phyloP scores from a whole-genome alignment of 208 protist genomes.

The Novymonas esmeraldas region DNA sequence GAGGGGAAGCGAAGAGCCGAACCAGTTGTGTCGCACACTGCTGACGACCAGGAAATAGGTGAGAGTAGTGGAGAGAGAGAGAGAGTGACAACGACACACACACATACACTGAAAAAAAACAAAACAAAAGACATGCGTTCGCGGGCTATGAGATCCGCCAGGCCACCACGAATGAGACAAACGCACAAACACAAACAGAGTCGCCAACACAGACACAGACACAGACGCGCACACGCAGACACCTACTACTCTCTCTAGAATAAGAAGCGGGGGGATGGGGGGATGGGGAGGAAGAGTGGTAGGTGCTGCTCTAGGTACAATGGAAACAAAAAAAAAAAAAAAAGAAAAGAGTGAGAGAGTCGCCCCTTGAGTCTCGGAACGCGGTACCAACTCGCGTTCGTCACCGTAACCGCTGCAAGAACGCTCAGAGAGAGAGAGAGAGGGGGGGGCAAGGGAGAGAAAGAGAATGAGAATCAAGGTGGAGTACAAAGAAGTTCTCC shows the following conservation, averaged over 20 bases:
- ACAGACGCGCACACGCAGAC: not conserved
- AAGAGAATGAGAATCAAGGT: constrained; percentile 1
- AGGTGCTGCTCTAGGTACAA: not conserved
- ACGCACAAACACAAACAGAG: not conserved
- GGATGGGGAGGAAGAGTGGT: not conserved
- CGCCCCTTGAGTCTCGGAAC: too few species aligned
- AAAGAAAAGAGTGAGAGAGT: not conserved
- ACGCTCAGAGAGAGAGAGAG: not conserved
- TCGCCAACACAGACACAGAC: not conserved
- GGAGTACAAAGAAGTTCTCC: too few species aligned
- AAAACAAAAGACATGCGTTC: not conserved
- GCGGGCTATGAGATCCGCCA: too few species aligned
- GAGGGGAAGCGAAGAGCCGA: too few species aligned
- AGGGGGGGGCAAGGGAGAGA: not conserved
- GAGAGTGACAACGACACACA: not conserved
- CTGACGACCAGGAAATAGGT: too few species aligned
- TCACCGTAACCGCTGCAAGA: too few species aligned
- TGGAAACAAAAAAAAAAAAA: not conserved
- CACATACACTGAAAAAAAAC: not conserved
- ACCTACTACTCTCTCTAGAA: not conserved
- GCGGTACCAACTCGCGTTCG: too few species aligned
- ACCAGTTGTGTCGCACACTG: too few species aligned
- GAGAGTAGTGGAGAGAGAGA: not conserved
- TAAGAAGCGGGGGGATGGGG: not conserved
- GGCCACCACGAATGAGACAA: not conserved